Evolutionary conservation across 1,284 basidiomycete genomes (phyloP).

Genomic region (Malassezia sp.): DNA sequence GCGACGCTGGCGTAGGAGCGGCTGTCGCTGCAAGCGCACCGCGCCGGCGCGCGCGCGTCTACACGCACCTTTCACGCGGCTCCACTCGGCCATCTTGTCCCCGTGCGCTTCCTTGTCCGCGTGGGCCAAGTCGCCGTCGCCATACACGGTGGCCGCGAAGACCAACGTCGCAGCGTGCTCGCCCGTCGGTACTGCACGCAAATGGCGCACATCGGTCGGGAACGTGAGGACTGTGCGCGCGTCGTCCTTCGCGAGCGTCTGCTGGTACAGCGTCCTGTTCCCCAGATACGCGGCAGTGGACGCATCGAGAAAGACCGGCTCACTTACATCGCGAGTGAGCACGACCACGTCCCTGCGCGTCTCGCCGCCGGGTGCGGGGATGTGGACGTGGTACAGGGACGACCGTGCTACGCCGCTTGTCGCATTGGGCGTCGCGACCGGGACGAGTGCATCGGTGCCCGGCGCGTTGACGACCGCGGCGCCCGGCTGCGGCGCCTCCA

Average conservation of each 20-base stretch:
- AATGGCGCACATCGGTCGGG: constrained; percentile 6
- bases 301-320: constrained; percentile 5
- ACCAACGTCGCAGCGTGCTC: constrained; percentile 11
- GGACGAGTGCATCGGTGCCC: constrained; percentile 7
- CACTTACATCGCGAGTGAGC: no score
- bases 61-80: constrained; percentile 12
- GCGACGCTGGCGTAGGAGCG: no score
- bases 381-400: constrained; percentile 7
- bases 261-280: constrained; percentile 2
- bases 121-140: constrained; percentile 19
- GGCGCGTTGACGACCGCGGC: neutral
- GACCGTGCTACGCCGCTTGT: neutral
- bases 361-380: no score
- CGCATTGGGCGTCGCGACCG: neutral
- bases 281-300: neutral
- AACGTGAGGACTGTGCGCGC: neutral
- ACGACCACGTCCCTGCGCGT: no score
- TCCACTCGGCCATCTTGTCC: constrained; percentile 17
- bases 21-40: no score
- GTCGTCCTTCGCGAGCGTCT: neutral
- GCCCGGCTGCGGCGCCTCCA: constrained; percentile 13
- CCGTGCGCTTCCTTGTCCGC: constrained; percentile 17
- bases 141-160: constrained; percentile 26
- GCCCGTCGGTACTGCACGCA: neutral
- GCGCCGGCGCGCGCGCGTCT: no score